Conservation (phyloP, 1,139 yeast genomes). For the Lodderomyces beijingensis region DNA sequence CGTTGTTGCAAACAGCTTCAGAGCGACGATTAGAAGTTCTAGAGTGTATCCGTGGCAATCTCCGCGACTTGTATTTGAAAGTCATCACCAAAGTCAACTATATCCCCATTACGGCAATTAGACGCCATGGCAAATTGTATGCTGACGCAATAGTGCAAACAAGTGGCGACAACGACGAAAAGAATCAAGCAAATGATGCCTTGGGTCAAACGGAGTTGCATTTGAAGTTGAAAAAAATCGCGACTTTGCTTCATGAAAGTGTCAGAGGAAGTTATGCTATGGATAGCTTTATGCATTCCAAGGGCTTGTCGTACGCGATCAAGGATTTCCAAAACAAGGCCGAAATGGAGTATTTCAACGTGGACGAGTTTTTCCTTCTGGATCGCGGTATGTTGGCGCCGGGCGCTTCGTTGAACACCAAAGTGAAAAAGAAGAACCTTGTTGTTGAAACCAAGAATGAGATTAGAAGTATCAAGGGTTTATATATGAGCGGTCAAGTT, state of each 20-base stretch:
- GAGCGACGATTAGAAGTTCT: conserved; percentile 31
- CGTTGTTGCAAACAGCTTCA: conserved; percentile 31
- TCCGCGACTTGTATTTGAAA: conserved; percentile 36
- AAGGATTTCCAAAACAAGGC: conserved; percentile 36
- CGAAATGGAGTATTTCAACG: conserved; percentile 31
- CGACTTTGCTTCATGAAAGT: conserved; percentile 22
- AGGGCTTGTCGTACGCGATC: conserved; percentile 24
- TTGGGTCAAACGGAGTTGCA: conserved; percentile 24
- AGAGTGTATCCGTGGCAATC: conserved; percentile 28
- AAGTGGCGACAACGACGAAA: conserved; percentile 12
- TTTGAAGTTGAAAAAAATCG: conserved; percentile 22
- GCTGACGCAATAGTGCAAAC: conserved; percentile 43
- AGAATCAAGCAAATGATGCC: conserved; percentile 24
- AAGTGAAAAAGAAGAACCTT: conserved; percentile 24
- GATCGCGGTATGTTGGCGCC: conserved; percentile 1
- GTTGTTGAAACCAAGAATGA: conserved; percentile 36
- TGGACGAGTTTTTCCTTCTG: conserved; percentile 10
- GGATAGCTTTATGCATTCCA: conserved; percentile 34
- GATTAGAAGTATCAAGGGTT: conserved; percentile 42
- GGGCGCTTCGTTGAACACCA: not conserved
- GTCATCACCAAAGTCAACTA: conserved; percentile 32
- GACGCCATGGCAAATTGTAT: conserved; percentile 28
- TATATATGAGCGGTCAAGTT: conserved; percentile 41
- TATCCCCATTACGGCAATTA: conserved; percentile 40
- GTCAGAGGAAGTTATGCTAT: conserved; percentile 24